Percentiles rank a stretch among this genome's conserved stretches.
phyloP scores from a whole-genome alignment of 331 rosid genomes.

The Quercus phellos region DNA sequence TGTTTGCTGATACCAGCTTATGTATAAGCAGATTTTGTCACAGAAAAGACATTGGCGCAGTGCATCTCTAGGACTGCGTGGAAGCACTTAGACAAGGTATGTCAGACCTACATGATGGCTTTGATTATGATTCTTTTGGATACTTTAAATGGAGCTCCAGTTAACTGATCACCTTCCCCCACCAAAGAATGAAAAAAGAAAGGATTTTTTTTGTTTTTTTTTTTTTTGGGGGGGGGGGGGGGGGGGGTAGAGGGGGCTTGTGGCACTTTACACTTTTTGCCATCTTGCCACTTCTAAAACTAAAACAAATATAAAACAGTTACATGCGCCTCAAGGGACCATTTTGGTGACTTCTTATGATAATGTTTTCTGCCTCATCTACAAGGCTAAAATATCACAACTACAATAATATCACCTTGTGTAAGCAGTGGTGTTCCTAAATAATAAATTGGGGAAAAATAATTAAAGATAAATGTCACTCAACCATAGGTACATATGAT shows the following conservation, averaged over 20 bases:
- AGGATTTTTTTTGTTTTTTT: background rate
- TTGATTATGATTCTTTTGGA: background rate
- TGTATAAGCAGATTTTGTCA: conserved; percentile 31
- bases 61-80: conserved; percentile 31
- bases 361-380: no score
- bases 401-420: no score
- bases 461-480: no score
- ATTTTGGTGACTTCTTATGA: background rate
- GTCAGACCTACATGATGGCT: background rate
- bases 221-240: background rate
- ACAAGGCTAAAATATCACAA: no score
- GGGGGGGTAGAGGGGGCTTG: background rate
- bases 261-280: background rate
- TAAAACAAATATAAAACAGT: background rate
- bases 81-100: conserved; percentile 21
- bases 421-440: no score
- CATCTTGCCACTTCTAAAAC: background rate
- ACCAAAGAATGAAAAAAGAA: background rate
- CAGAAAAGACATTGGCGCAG: conserved; percentile 43
- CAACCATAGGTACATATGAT: no score
- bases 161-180: background rate
- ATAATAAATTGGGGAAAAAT: no score
- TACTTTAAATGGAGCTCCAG: background rate
- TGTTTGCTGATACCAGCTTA: conserved; percentile 1
- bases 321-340: background rate